Evolutionary conservation across 106 monocot genomes (phyloP).

Genomic region (Dendrobium nobile): DNA sequence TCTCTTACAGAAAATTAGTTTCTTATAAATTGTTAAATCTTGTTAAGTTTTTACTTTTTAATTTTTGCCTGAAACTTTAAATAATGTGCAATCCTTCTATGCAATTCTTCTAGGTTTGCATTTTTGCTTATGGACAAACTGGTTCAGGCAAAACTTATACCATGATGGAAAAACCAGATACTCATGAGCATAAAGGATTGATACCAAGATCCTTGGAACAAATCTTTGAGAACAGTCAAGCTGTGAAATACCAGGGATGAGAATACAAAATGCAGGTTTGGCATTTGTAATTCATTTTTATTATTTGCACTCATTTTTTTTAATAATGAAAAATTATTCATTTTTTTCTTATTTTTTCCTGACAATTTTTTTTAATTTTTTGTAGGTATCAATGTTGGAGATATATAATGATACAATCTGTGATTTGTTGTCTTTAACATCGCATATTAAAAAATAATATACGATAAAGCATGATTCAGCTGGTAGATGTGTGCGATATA

Average conservation of each 20-base stretch:
- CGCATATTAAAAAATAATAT: constrained; percentile 43
- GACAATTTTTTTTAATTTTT: neutral
- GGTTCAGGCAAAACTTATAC: constrained; percentile 96
- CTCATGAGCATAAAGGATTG: constrained; percentile 54
- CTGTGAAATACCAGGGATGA: constrained; percentile 70
- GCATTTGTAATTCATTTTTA: neutral
- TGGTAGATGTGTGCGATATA: constrained; percentile 76
- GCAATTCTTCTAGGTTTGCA: constrained; percentile 55
- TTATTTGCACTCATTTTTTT: neutral
- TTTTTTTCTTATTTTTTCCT: neutral
- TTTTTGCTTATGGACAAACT: constrained; percentile 98
- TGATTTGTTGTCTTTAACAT: constrained; percentile 45
- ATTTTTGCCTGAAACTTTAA: neutral
- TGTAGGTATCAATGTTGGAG: constrained; percentile 86
- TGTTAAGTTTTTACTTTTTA: neutral
- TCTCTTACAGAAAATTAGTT: neutral
- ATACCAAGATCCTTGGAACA: constrained; percentile 89
- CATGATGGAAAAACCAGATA: constrained; percentile 73
- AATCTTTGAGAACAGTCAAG: constrained; percentile 66
- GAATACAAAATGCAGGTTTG: constrained; percentile 81
- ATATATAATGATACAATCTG: constrained; percentile 91
- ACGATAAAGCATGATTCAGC: constrained; percentile 72
- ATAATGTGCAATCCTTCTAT: too few relatives aligned
- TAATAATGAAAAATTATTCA: neutral
- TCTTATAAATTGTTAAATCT: neutral